Percentiles rank a stretch among this genome's conserved stretches.
Evolutionary conservation across 495 filamentous ascomycete species (phyloP).

Genomic region (Lichina pygmaea): DNA sequence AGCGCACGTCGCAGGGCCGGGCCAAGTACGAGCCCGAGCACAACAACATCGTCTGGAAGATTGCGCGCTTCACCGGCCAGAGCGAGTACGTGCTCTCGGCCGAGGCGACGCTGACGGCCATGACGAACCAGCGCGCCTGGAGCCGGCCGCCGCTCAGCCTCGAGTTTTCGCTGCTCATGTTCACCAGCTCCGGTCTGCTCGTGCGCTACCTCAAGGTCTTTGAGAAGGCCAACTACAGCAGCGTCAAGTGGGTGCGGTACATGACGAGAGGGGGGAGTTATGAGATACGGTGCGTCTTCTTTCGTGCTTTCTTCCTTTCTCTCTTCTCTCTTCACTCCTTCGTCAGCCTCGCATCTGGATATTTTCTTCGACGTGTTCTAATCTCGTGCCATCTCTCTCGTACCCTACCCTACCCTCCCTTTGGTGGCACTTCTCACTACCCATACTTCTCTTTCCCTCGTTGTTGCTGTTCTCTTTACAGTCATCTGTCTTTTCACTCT

Average conservation of each 20-base stretch:
- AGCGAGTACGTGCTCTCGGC: conserved; percentile 85
- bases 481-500: too few relatives aligned
- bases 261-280: conserved; percentile 87
- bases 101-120: conserved; percentile 75
- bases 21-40: conserved; percentile 96
- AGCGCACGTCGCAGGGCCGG: conserved; percentile 80
- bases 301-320: neutral
- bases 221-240: conserved; percentile 96
- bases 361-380: neutral
- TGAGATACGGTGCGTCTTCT: conserved; percentile 28
- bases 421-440: neutral
- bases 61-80: conserved; percentile 83
- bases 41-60: conserved; percentile 99
- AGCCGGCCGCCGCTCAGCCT: conserved; percentile 75
- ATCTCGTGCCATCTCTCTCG: neutral
- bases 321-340: neutral
- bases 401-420: neutral
- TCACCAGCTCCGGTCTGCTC: conserved; percentile 74
- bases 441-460: too few relatives aligned
- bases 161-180: conserved; percentile 89
- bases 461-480: too few relatives aligned
- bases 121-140: conserved; percentile 98
- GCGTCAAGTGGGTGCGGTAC: conserved; percentile 97
- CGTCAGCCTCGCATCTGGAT: neutral
- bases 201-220: conserved; percentile 97